Base-by-base conservation (phyloP, 108 stramenopile species). In the Skeletonema costatum region DNA sequence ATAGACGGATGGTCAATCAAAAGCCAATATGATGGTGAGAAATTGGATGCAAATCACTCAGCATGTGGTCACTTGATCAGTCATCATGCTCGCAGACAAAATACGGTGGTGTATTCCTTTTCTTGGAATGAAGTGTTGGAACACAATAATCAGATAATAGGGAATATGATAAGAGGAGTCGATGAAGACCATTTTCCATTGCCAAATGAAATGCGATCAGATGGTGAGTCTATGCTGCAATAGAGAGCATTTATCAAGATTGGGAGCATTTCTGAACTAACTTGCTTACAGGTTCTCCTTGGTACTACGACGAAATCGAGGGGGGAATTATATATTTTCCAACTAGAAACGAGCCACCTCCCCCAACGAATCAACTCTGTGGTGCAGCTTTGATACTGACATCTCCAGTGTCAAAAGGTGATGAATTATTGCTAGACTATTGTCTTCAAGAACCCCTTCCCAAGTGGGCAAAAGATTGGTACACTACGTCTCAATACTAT, bases 21-120 rank as follows among this genome's bases (percentile, higher is more conserved):
- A 46, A 71, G 67, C 66, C 51, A 73, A 11, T 56, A 75, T 39
- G 19, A 29, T 62, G 31, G 51, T 11, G 44, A 33, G 35, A 39
- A 68, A 16, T 65, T 83, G 39, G 74, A 82, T 71, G 42, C 19
- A 13, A 82, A 84, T 63, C 86, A 76, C 13, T 84, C 83, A 11
- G 86, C 83, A 3, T 82, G 80, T 36, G 86, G 80, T 31, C 83
- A 87, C 38, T 69, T 87, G 61, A 38, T 87, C 35, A 87, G 84
- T 62, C 86, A 84, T 77, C n/a, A 64, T 68, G 66, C 46, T 10
- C 8, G 44, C n/a, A 61, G 72, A 44, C 51, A 33, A 1, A 80
- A 80, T 35, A 50, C 68, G 9, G 9, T 38, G 3, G 61, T 84
- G 9, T 12, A 78, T 11, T 70, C 80, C 16, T 87, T 87, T 75